These are phyloP conservation scores for Takakia lepidozioides DNA, from an alignment of 225 moss, liverwort and hornwort species.

Conservation along the genomic window DNA sequence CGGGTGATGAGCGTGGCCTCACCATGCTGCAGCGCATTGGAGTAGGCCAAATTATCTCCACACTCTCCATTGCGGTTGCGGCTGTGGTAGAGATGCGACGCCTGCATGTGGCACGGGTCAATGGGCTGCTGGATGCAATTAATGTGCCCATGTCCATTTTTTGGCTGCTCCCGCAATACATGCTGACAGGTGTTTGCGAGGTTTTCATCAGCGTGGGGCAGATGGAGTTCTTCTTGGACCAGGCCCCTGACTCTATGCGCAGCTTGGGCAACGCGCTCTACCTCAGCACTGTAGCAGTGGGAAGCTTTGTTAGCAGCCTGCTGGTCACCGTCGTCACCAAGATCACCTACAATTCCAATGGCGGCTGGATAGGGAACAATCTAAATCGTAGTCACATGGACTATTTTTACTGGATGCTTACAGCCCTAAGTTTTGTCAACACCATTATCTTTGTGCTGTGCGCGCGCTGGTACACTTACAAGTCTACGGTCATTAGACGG, in stretches of 20 bases:
- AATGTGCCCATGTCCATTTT: slow-evolving; percentile 99
- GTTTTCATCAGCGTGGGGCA: slow-evolving; percentile 99
- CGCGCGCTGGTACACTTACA: slow-evolving; percentile 78
- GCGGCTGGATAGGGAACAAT: slow-evolving; percentile 98
- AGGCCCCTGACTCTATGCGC: slow-evolving; percentile 96
- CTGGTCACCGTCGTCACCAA: slow-evolving; percentile 82
- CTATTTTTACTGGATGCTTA: slow-evolving; percentile 97
- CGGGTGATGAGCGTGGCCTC: slow-evolving; percentile 80
- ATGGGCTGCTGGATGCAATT: too few relatives aligned
- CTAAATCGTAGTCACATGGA: slow-evolving; percentile 82
- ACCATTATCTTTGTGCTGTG: slow-evolving; percentile 42
- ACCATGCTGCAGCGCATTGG: slow-evolving; percentile 92
- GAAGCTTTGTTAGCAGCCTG: slow-evolving; percentile 93
- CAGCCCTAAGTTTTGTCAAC: slow-evolving; percentile 67
- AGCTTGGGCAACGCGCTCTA: slow-evolving; percentile 91
- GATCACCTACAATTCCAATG: slow-evolving; percentile 73
- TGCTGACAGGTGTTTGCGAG: slow-evolving; percentile 83
- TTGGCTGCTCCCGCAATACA: slow-evolving; percentile 95
- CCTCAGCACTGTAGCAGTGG: slow-evolving; percentile 97
- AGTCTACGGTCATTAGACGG: too few relatives aligned
- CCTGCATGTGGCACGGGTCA: slow-evolving; percentile 41
- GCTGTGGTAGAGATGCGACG: slow-evolving; percentile 85
- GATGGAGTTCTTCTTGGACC: slow-evolving; percentile 98
- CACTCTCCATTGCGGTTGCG: slow-evolving; percentile 78
- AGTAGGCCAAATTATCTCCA: slow-evolving; percentile 85